Conservation (phyloP, 2,329 filamentous ascomycete genomes). For the Cladosporium colombiae region DNA sequence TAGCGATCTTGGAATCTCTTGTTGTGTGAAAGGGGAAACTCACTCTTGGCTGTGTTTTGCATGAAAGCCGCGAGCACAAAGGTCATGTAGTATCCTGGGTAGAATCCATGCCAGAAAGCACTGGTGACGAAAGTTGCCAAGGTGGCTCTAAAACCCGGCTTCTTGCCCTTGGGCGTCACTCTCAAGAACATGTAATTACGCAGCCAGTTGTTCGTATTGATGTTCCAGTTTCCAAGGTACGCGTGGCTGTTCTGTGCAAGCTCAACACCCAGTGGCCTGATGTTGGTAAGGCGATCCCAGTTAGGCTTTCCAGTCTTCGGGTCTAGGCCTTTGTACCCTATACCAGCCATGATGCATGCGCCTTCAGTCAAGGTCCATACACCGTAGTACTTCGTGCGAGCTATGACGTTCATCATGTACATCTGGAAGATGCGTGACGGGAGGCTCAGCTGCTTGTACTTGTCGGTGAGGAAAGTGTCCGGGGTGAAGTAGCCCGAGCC, state of each 20-base stretch:
- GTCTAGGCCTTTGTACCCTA: constrained; percentile 93
- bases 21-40: constrained; percentile 40
- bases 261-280: constrained; percentile 83
- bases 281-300: constrained; percentile 89
- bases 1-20: not conserved
- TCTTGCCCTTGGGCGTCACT: constrained; percentile 92
- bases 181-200: constrained; percentile 94
- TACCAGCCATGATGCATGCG: constrained; percentile 86
- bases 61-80: constrained; percentile 89
- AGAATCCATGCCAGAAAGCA: constrained; percentile 97
- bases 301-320: constrained; percentile 78
- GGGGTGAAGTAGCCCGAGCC: constrained; percentile 68
- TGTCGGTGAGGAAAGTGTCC: constrained; percentile 63
- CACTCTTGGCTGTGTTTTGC: constrained; percentile 93
- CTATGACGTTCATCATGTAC: constrained; percentile 79
- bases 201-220: constrained; percentile 97
- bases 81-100: constrained; percentile 90
- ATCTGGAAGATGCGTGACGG: constrained; percentile 73
- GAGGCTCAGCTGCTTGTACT: constrained; percentile 69
- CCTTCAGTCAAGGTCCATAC: constrained; percentile 94
- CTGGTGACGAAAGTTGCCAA: constrained; percentile 92
- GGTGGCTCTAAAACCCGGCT: constrained; percentile 92
- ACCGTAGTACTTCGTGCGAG: constrained; percentile 92
- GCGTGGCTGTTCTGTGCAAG: constrained; percentile 89
- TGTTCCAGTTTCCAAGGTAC: constrained; percentile 93